Conservation (phyloP, 2,329 filamentous ascomycete species). For the Xylogone sp. region DNA sequence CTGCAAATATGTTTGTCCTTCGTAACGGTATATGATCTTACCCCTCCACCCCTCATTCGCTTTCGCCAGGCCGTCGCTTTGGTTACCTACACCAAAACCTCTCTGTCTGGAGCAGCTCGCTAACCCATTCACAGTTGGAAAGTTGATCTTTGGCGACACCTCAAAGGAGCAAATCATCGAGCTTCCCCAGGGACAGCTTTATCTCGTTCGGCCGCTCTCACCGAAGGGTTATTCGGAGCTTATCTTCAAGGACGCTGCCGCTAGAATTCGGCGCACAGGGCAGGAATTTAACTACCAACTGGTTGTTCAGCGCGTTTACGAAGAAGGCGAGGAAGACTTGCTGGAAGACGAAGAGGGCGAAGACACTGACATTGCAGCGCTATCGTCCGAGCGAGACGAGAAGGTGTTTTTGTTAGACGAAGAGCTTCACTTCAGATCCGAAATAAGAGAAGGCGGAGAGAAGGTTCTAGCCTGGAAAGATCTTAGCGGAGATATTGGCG, state of each 20-base stretch:
- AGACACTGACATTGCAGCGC: slow-evolving; percentile 71
- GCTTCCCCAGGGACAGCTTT: slow-evolving; percentile 92
- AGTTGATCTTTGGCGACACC: slow-evolving; percentile 81
- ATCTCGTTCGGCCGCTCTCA: slow-evolving; percentile 90
- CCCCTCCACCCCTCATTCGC: slow-evolving; percentile 6
- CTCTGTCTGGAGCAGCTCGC: neutral
- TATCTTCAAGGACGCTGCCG: slow-evolving; percentile 95
- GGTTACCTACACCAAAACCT: neutral
- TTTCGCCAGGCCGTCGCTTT: slow-evolving; percentile 2
- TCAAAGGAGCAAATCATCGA: slow-evolving; percentile 89
- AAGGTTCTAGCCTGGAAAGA: slow-evolving; percentile 93
- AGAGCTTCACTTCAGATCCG: slow-evolving; percentile 79
- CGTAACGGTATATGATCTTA: slow-evolving; percentile 34
- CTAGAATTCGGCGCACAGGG: slow-evolving; percentile 85
- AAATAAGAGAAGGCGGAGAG: slow-evolving; percentile 74
- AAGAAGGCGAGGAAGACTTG: slow-evolving; percentile 93
- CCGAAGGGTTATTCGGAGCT: slow-evolving; percentile 98
- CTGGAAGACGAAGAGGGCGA: slow-evolving; percentile 86
- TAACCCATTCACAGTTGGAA: slow-evolving; percentile 62
- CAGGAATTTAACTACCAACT: slow-evolving; percentile 98
- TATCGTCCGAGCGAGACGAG: slow-evolving; percentile 84
- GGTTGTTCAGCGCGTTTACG: slow-evolving; percentile 91
- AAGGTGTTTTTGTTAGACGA: slow-evolving; percentile 97
- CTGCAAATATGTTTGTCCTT: slow-evolving; percentile 37
- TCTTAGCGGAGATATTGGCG: slow-evolving; percentile 85